Conservation (phyloP, 805 yeast species). For the Alloascoidea africana region DNA sequence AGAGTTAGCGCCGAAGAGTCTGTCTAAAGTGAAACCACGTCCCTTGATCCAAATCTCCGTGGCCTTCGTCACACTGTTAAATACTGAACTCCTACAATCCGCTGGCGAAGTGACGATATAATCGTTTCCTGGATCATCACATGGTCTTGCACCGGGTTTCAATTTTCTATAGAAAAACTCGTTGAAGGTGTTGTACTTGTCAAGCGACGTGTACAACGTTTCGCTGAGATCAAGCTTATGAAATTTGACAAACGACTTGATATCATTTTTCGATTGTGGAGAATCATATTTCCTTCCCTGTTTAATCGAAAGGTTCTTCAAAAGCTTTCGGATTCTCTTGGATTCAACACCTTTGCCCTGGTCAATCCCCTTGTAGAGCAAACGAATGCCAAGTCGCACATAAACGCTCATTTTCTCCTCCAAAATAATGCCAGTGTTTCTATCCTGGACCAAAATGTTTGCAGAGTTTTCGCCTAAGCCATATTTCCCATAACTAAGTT, state of each 20-base stretch:
- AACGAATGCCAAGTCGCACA: conserved; percentile 74
- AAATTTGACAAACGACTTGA: conserved; percentile 65
- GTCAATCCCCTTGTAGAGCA: conserved; percentile 64
- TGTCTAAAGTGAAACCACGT: conserved; percentile 47
- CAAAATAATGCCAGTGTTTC: conserved; percentile 73
- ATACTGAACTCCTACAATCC: conserved; percentile 73
- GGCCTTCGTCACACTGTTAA: conserved; percentile 41
- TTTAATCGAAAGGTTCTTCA: conserved; percentile 52
- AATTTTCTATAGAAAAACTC: conserved; percentile 78
- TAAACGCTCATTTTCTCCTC: conserved; percentile 90
- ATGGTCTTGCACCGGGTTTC: conserved; percentile 52
- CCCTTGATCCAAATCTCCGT: conserved; percentile 86
- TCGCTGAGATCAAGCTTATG: conserved; percentile 69
- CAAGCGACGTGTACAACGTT: conserved; percentile 33
- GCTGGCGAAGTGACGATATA: conserved; percentile 62
- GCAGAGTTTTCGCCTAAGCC: conserved; percentile 83
- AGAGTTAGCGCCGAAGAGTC: conserved; percentile 33
- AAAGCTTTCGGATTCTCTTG: conserved; percentile 39
- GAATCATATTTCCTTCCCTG: conserved; percentile 80
- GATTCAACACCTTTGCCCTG: conserved; percentile 34
- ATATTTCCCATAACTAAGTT: conserved; percentile 79
- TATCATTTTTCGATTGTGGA: conserved; percentile 49
- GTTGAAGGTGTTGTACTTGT: conserved; percentile 55
- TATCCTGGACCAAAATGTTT: conserved; percentile 84
- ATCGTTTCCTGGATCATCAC: conserved; percentile 39